Base-by-base conservation (phyloP, 257 asterid genomes). In the Pogostemon cablin region DNA sequence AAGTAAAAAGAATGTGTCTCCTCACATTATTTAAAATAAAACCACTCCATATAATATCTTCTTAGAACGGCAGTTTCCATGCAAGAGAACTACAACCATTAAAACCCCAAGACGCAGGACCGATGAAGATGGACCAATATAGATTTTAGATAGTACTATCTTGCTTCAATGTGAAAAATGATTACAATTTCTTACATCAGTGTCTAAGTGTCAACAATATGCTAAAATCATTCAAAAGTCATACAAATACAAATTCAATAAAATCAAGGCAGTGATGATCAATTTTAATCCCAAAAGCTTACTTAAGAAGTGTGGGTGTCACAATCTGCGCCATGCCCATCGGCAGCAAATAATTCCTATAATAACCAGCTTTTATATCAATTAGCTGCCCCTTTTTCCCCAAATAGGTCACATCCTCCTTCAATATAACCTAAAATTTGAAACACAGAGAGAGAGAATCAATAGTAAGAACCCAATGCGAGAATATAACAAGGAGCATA, bases 311-410 rank as follows among this genome's bases (percentile, higher is more conserved):
- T 25, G 40, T 58, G 41, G 96, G 85, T 3, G 98, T 95, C 65
- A 89, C 96, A 64, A 95, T 86, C 81, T 78, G 85, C 40, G 98
- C 98, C 70, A 78, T 85, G 50, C 99, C 98, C 86, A 74, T 15
- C 1, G 96, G 98, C 39, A 72, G 77, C 80, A 95, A 77, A 76
- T 73, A 95, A 72, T 95, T 95, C 83, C 99, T 85, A 44, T 70
- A 82, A 80, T 65, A 91, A 39, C 97, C 99, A 78, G 99, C 96
- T 82, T 78, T 95, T 76, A 95, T 98, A 52, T 86, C 93, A 81
- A 83, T 34, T 62, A 95, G 86, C 79, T 91, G 86, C 20, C 99
- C 99, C 70, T 91, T 89, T 79, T 88, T 86, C 67, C 99, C 98
- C 87, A 95, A 78, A 9, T 80, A 74, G 15, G 80, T 5, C 69